Evolutionary conservation across 1,139 yeast genomes (phyloP).

Genomic region (Saccharomyces hybrid): DNA sequence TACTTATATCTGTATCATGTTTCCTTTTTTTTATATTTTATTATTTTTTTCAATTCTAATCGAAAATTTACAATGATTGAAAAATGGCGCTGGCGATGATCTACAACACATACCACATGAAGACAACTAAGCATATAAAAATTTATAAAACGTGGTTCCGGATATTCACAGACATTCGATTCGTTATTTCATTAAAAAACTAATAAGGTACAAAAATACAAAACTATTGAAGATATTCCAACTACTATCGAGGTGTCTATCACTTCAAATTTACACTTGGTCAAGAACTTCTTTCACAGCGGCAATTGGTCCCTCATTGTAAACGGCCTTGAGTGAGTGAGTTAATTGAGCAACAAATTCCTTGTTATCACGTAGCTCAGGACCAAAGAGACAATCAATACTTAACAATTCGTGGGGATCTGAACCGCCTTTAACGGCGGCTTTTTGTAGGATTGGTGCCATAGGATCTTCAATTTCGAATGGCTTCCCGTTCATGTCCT

Average conservation of each 20-base stretch:
- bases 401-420: constrained; percentile 7
- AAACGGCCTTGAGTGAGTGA: constrained; percentile 14
- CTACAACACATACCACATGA: too few species aligned
- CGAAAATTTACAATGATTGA: too few species aligned
- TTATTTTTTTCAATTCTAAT: too few species aligned
- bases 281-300: constrained; percentile 12
- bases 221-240: too few species aligned
- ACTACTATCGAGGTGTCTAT: not conserved
- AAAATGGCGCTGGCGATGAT: too few species aligned
- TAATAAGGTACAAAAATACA: too few species aligned
- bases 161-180: too few species aligned
- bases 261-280: constrained; percentile 13
- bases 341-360: constrained; percentile 21
- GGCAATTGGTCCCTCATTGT: constrained; percentile 16
- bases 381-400: constrained; percentile 7
- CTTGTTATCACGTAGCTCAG: constrained; percentile 27
- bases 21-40: too few species aligned
- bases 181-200: too few species aligned
- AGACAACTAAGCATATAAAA: too few species aligned
- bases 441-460: constrained; percentile 10
- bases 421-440: constrained; percentile 11
- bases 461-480: constrained; percentile 22
- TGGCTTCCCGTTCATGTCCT: constrained; percentile 19
- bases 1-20: too few species aligned
- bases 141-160: too few species aligned